Percentiles rank a stretch among this genome's conserved stretches.
These are phyloP conservation scores for Asterella californica DNA, from an alignment of 225 moss, liverwort and hornwort species.

Conservation along the genomic window DNA sequence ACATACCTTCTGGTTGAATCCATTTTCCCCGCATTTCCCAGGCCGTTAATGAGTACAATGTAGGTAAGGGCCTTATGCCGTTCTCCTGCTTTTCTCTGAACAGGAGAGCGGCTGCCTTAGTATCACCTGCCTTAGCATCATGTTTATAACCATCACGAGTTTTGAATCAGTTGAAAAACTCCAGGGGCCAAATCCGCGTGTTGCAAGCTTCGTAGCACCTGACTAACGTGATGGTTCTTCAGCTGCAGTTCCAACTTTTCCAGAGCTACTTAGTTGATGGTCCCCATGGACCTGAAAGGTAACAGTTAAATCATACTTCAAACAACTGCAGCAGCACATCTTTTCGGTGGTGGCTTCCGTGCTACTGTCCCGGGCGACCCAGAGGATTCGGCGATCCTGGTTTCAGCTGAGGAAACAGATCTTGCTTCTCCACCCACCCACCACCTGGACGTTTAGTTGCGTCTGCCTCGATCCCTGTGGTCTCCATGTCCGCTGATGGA, in stretches of 20 bases:
- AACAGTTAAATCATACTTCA: slow-evolving; percentile 36
- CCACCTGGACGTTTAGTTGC: too few relatives aligned
- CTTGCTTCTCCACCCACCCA: too few relatives aligned
- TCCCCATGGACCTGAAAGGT: slow-evolving; percentile 30
- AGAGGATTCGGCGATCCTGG: neutral
- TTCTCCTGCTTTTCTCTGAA: slow-evolving; percentile 52
- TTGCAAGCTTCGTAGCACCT: slow-evolving; percentile 44
- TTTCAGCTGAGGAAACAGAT: neutral
- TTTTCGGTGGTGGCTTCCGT: slow-evolving; percentile 34
- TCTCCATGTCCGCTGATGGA: too few relatives aligned
- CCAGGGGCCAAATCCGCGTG: slow-evolving; percentile 33
- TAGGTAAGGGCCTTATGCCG: slow-evolving; percentile 49
- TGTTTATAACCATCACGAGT: slow-evolving; percentile 41
- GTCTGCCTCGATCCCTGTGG: too few relatives aligned
- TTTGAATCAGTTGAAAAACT: slow-evolving; percentile 52
- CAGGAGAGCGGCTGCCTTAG: slow-evolving; percentile 34
- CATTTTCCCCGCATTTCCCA: slow-evolving; percentile 34
- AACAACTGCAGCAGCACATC: slow-evolving; percentile 28
- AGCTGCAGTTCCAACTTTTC: slow-evolving; percentile 34
- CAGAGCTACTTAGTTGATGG: slow-evolving; percentile 32
- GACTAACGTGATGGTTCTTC: slow-evolving; percentile 45
- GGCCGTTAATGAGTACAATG: slow-evolving; percentile 52
- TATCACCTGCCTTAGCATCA: slow-evolving; percentile 45
- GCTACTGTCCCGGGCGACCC: neutral
- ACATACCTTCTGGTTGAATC: slow-evolving; percentile 46